Base-by-base conservation (phyloP, 495 filamentous ascomycete genomes). In the Penicillium bialowiezense region DNA sequence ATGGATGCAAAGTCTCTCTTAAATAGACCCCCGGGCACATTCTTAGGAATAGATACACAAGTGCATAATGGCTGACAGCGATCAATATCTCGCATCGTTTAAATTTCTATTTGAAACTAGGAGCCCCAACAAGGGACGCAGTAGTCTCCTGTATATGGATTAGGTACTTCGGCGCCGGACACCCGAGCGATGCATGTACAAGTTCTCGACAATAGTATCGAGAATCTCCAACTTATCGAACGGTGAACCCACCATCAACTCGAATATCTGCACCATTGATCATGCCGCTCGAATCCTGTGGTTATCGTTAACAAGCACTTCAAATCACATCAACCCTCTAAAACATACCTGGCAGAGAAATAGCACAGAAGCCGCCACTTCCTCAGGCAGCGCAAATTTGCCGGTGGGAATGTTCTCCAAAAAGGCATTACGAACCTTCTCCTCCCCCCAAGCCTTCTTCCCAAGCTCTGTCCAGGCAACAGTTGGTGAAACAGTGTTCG, bases 241-340 rank as follows among this genome's bases (percentile, higher is more conserved):
- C 58, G 5, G 70, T 73, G 52, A 67, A 71, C 0, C 70, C 70
- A 9, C 70, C 68, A 58, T 73, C 70, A 39, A 73, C 62, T 29
- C 63, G 64, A 35, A 73, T 57, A 56, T 73, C 68, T n/a, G 67
- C 70, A 8, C 68, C 70, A 41, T 73, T 73, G 23, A 73, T 63
- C 70, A 71, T 73, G 0, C 64, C 68, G 39, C 70, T 73, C 5
- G 70, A 73, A 38, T 73, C 70, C 67, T 73, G 50, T 35, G 23
- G 8, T 29, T 2, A 28, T 0, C n/a, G 5, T 29, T 67, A 9
- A 65, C 50, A 33, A 41, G 3, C 2, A 14, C 21, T 38, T n/a
- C 3, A 12, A 26, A 41, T 0, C 6, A 28, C 24, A 31, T 17
- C 18, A 14, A 36, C 6, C 12, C 5, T 5, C 12, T 35, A 0